Base-by-base conservation (phyloP, 2,329 filamentous ascomycete species). In the Colletotrichum theobromicola region DNA sequence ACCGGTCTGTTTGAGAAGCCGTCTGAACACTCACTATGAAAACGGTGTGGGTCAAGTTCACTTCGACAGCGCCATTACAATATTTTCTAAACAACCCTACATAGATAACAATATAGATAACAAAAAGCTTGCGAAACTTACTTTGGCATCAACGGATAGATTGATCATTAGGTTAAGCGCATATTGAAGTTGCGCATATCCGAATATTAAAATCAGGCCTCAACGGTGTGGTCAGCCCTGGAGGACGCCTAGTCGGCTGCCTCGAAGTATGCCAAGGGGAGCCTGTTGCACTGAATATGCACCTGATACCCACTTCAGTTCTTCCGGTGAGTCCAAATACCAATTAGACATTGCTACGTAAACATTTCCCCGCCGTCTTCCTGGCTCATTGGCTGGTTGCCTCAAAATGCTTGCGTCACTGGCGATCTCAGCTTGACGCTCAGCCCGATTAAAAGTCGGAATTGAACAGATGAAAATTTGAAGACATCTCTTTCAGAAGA, bases 381-480 rank as follows among this genome's bases (percentile, higher is more conserved):
- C 18, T 46, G 0, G 37, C 2, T 0, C 5, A 46, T 9, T 46
- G 18, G 37, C 37, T 46, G 37, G n/a, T 0, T 1, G 0, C 37
- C 37, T 0, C 37, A 0, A 7, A 18, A 21, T 46, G 37, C 37
- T 46, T 46, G 18, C 37, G 37, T 46, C 37, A 46, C 37, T 2
- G 9, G 37, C 37, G 37, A 4, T 46, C 9, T 46, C 37, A 18
- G n/a, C 37, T 46, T 7, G 0, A 46, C 37, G 18, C 18, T n/a
- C 37, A 46, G 37, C 37, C 37, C n/a, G 37, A n/a, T 46, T 2
- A 12, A 4, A 18, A 21, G 18, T 46, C 18, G 3, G 1, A 12
- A n/a, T n/a, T n/a, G 37, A 21, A 46, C 18, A 46, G 9, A 46
- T 12, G 37, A 46, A 21, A 9, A 2, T 18, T n/a, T n/a, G 4